Evolutionary conservation across 2,329 filamentous ascomycete species (phyloP), one percentile per base, ranked within the genome.

Genomic region (Chaetomium olivaceum): DNA sequence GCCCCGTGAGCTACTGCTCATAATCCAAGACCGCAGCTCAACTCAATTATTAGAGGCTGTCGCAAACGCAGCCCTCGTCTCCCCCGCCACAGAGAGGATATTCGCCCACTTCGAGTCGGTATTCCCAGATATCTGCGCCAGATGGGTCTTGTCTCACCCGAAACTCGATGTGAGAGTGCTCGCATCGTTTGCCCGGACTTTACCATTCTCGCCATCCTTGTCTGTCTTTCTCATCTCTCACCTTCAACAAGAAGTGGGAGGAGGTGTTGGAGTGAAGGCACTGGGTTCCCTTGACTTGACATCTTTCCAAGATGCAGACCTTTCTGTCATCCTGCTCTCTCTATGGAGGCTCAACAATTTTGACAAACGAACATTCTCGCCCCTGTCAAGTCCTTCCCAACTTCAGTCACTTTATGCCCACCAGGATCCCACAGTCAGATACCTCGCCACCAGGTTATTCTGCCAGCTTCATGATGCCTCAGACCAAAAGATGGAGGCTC

Each of bases 161-260:
- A 77, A 75, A 51, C 74, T 77, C 69, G 71, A 77, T 71, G 77
- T 76, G 72, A 77, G 72, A 63, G 78, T 89, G 61, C 83, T 94
- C 69, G 84, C 89, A 63, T 89, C 91, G 36, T 91, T 97, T 79
- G 90, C 91, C 67, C 86, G 91, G 73, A 83, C 97, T 68, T 77
- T 97, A 72, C 91, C 92, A 21, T 89, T 95, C 81, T 91, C 91
- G 70, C 91, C 92, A 59, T 87, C 94, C 74, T 82, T 98, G 52
- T 87, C 89, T 61, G 85, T 88, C 66, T 91, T 93, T 76, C 84
- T 92, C 67, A 70, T 66, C 27, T 69, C 65, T n/a, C 68, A 72
- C 62, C 67, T 73, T 14, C 65, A 69, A 39, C 67, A 62, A 29
- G 33, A 29, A 56, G 43, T 33, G 21, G 43, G 39, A 55, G 58